phyloP scores from a whole-genome alignment of 1,284 basidiomycete genomes.

The Marasmius sp. region DNA sequence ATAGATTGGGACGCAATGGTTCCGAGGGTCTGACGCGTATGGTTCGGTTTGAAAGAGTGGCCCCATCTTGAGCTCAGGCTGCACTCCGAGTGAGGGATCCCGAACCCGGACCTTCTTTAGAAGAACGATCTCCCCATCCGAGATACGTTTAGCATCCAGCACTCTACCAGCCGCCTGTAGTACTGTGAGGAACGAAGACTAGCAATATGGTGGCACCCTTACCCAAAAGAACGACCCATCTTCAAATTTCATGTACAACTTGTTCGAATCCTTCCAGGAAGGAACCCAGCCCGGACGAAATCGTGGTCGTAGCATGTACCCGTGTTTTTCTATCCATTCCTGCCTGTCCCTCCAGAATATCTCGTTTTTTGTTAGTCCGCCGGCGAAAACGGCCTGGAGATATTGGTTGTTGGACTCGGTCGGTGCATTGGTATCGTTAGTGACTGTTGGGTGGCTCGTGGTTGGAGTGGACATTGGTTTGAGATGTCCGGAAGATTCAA shows the following conservation, averaged over 20 bases:
- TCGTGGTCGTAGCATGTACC: constrained; percentile 29
- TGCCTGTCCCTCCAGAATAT: constrained; percentile 26
- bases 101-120: not conserved
- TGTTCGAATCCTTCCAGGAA: constrained; percentile 14
- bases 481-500: too few species aligned
- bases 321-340: constrained; percentile 21
- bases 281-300: constrained; percentile 29
- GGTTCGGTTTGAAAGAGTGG: not conserved
- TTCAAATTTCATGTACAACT: not conserved
- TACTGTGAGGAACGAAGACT: too few species aligned
- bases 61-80: not conserved
- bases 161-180: too few species aligned
- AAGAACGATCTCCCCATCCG: not conserved
- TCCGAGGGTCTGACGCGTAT: not conserved
- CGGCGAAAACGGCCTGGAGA: not conserved
- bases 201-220: too few species aligned
- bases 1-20: not conserved
- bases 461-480: too few species aligned
- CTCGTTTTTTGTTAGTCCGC: not conserved
- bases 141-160: not conserved
- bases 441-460: too few species aligned
- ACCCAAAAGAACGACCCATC: not conserved
- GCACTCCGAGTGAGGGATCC: not conserved
- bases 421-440: too few species aligned
- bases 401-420: too few species aligned